A percentile compares a stretch with the other conserved stretches of the same genome.
These are phyloP conservation scores for Penicillium sp. DNA, from an alignment of 2,329 filamentous ascomycete species.

Conservation along the genomic window DNA sequence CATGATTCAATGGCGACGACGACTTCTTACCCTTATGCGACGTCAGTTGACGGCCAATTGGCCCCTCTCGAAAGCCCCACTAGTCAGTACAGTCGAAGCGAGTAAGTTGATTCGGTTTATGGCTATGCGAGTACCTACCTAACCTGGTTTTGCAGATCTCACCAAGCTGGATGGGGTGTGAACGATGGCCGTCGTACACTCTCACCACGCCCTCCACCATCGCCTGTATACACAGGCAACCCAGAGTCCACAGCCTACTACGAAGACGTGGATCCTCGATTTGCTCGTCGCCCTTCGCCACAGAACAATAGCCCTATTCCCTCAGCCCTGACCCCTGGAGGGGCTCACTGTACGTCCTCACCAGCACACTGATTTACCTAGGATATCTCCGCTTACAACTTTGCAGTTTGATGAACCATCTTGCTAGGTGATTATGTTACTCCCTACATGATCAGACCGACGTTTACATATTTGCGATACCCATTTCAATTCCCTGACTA, in stretches of 20 bases:
- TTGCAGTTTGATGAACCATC: conserved; percentile 66
- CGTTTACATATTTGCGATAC: conserved; percentile 17
- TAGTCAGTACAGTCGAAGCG: conserved; percentile 67
- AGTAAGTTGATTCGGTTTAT: conserved; percentile 53
- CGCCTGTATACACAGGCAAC: conserved; percentile 7
- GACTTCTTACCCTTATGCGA: conserved; percentile 19
- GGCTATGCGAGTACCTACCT: conserved; percentile 6
- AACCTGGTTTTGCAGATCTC: conserved; percentile 24
- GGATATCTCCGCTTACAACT: conserved; percentile 59
- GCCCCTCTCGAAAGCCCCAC: conserved; percentile 54
- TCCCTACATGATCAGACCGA: conserved; percentile 6
- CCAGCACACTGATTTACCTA: conserved; percentile 47
- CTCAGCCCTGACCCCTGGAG: conserved; percentile 38
- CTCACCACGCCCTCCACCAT: conserved; percentile 11
- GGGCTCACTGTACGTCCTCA: conserved; percentile 35
- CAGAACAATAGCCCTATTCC: conserved; percentile 27
- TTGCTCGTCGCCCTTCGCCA: conserved; percentile 48
- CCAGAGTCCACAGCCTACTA: conserved; percentile 58
- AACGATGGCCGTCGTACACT: conserved; percentile 14
- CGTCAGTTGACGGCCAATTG: conserved; percentile 25
- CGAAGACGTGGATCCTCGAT: conserved; percentile 88
- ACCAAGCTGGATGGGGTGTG: conserved; percentile 41
- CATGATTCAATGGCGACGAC: conserved; percentile 17
- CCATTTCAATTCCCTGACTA: conserved; percentile 13
- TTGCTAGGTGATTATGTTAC: conserved; percentile 4